These are phyloP conservation scores for Dimocarpus longan DNA, from an alignment of 345 rosid genomes.

Conservation along the genomic window DNA sequence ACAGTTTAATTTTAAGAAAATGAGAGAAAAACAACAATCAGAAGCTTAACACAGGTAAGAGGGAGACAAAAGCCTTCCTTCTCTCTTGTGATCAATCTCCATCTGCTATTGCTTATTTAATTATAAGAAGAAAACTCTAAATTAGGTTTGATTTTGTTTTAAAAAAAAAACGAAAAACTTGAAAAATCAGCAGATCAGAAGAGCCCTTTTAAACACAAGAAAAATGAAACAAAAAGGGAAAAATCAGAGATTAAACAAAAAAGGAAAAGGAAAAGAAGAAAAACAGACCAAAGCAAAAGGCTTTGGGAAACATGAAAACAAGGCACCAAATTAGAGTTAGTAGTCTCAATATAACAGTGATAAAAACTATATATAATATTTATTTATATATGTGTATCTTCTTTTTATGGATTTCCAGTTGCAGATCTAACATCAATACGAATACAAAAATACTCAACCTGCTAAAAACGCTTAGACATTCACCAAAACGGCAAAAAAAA, in stretches of 20 bases:
- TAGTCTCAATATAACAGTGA: constrained; percentile 39
- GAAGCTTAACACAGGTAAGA: neutral
- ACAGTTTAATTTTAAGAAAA: neutral
- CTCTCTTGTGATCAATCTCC: neutral
- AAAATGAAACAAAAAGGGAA: constrained; percentile 31
- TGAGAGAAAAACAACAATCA: neutral
- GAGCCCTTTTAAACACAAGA: neutral
- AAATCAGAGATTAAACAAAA: constrained; percentile 27
- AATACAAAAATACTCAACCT: constrained; percentile 39
- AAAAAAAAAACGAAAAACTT: neutral
- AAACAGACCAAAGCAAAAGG: neutral
- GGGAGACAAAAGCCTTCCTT: neutral
- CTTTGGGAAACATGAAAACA: constrained; percentile 21
- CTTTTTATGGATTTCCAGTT: constrained; percentile 44
- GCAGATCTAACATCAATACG: constrained; percentile 68
- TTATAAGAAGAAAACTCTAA: constrained; percentile 15
- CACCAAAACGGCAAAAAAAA: constrained; percentile 68
- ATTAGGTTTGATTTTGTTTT: neutral
- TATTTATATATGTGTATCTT: constrained; percentile 5
- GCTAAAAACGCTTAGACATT: constrained; percentile 74
- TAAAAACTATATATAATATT: neutral
- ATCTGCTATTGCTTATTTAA: neutral
- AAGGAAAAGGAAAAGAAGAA: constrained; percentile 11
- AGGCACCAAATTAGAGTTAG: neutral
- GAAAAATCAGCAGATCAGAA: constrained; percentile 23